Evolutionary conservation across 352 stramenopile species (phyloP), one percentile per base, ranked within the genome.

Genomic region (Poterioochromonas sp.): DNA sequence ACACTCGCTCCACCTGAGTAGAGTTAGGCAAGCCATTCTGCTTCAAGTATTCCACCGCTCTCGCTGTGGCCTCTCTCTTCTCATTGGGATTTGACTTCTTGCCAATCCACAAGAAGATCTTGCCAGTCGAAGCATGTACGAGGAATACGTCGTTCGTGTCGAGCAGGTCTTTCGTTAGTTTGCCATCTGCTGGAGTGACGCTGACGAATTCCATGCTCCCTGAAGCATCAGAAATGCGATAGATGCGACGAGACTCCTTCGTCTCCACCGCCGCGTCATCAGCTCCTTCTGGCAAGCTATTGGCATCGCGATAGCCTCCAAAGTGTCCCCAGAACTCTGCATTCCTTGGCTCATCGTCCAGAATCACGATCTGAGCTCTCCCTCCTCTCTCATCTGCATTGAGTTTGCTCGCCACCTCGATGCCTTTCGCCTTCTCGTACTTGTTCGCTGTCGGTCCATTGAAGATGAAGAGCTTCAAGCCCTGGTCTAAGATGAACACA

Each of bases 401-500:
- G 76, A 95, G 83, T 81, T 93, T 93, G 82, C 87, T 86, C 32
- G 93, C 87, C 68, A 95, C 91, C 76, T 94, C 86, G 22, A 94
- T 85, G 20, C 85, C 88, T 82, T 97, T 97, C 49, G 86, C 87
- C 81, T 94, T 95, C 83, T 97, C 93, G 79, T 93, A 83, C 65
- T 85, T 86, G 83, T 92, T 95, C 34, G 87, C 87, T 0, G 86
- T 83, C 71, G 89, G 85, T 54, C 90, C 88, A 79, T 87, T 84
- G 85, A 85, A 92, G 0, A 85, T 82, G 83, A 93, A 98, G 20
- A 98, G 85, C 79, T 95, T 88, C n/a, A 91, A 82, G 0, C 90
- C 93, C 0, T 83, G 85, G 82, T 97, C 94, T 29, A 98, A 86
- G 2, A 98, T 87, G 82, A 96, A 98, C 0, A 93, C 91, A 83